A percentile compares a stretch with the other conserved stretches of the same genome.
Conservation (phyloP, 495 filamentous ascomycete genomes). For the Lasiosphaeriaceae sp. region DNA sequence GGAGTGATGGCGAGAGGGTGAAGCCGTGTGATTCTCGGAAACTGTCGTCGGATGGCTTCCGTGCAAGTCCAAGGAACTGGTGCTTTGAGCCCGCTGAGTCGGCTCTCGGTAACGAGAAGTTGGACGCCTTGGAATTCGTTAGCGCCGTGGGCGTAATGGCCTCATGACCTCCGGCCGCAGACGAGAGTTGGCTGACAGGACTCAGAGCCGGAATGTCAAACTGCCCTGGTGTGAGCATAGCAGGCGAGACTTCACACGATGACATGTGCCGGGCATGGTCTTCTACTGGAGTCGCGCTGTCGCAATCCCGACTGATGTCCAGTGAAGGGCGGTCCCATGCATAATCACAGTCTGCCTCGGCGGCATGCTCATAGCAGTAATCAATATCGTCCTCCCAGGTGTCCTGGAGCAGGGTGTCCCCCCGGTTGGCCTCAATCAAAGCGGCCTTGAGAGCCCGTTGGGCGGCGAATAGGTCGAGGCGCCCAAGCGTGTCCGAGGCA, state of each 20-base stretch:
- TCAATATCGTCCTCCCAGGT: constrained; percentile 95
- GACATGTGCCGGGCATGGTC: constrained; percentile 19
- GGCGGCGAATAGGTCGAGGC: constrained; percentile 32
- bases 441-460: constrained; percentile 28
- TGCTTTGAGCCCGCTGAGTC: constrained; percentile 25
- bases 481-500: constrained; percentile 43
- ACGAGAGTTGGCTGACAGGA: constrained; percentile 39
- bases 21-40: constrained; percentile 55
- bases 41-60: constrained; percentile 43
- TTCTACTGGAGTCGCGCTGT: constrained; percentile 23
- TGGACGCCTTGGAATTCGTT: constrained; percentile 30
- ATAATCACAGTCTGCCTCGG: constrained; percentile 86
- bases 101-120: constrained; percentile 39
- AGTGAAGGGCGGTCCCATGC: constrained; percentile 67
- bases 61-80: constrained; percentile 21
- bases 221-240: constrained; percentile 37
- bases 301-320: constrained; percentile 34
- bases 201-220: constrained; percentile 46
- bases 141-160: constrained; percentile 37
- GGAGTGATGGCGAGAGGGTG: constrained; percentile 48
- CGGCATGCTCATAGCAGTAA: constrained; percentile 87
- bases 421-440: constrained; percentile 28
- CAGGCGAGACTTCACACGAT: constrained; percentile 27
- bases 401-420: constrained; percentile 42
- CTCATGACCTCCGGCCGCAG: constrained; percentile 29